Evolutionary conservation across 495 filamentous ascomycete species (phyloP), one percentile per base, ranked within the genome.

Genomic region (Echria macrotheca): DNA sequence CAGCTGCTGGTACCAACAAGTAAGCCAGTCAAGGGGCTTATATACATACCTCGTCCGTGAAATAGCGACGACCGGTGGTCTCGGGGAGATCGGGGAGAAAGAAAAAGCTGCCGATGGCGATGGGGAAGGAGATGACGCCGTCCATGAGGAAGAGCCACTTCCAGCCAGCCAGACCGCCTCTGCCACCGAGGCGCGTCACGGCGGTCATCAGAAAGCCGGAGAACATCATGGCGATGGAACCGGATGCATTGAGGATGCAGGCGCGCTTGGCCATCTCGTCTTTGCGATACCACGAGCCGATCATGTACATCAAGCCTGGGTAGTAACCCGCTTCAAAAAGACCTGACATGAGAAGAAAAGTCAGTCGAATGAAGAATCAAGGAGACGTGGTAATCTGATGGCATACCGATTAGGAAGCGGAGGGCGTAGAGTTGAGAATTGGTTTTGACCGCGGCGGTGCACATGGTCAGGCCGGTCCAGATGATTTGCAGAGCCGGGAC

Each of bases 161-260:
- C 70, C 75, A 54, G 68, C 70, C 61, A 47, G 57, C 26, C 62
- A 61, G 73, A 6, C 80, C 79, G 29, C 63, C 57, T 4, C 47
- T 52, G 2, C 77, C 79, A 17, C 67, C 74, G 1, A 86, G 67
- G 43, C 71, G 79, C 51, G 76, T 78, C 8, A 77, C 78, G 0
- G 70, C 78, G 0, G 77, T 69, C 72, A 79, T 80, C 8, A 83
- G 59, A 52, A 81, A 83, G 5, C 79, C 79, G 0, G 73, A 77
- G 51, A 82, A 76, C 75, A 83, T 79, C 33, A 50, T 64, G 58
- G 38, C 73, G 50, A 81, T 69, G 14, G 71, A 68, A 23, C 77
- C 70, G 44, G 67, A 74, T 0, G 75, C 74, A 32, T 82, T 77
- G 59, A 84, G 82, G 25, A 85, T 81, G 45, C 78, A 81, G n/a